These are phyloP conservation scores for Xylariaceae sp. DNA, from an alignment of 2,329 filamentous ascomycete species.

Conservation along the genomic window DNA sequence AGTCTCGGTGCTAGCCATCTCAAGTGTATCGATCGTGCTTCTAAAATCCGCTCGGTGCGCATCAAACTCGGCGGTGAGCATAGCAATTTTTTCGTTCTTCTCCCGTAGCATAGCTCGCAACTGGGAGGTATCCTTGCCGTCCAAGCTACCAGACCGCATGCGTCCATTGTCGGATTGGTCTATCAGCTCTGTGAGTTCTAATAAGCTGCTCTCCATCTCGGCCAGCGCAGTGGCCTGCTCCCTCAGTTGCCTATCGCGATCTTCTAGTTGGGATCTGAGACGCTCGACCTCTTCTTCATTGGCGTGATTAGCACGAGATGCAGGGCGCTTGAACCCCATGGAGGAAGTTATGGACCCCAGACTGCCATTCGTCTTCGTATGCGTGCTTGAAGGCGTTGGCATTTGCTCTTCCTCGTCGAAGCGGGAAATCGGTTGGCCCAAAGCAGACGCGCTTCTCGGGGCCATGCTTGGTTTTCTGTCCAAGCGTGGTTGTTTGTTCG, in stretches of 20 bases:
- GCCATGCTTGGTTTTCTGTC: constrained; percentile 48
- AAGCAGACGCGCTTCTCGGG: constrained; percentile 54
- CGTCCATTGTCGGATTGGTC: constrained; percentile 46
- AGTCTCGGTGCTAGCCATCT: constrained; percentile 92
- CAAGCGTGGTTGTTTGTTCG: constrained; percentile 48
- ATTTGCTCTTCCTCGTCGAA: constrained; percentile 55
- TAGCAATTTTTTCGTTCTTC: constrained; percentile 93
- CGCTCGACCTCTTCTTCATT: constrained; percentile 69
- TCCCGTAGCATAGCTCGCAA: constrained; percentile 79
- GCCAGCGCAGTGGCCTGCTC: constrained; percentile 77
- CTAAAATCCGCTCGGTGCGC: constrained; percentile 91
- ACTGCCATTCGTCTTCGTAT: constrained; percentile 49
- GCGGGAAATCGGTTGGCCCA: constrained; percentile 43
- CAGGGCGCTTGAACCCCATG: constrained; percentile 48
- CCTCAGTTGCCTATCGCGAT: constrained; percentile 79
- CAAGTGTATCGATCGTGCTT: constrained; percentile 92
- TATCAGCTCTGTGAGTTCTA: constrained; percentile 57
- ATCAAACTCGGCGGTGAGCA: constrained; percentile 92
- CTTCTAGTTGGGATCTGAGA: constrained; percentile 68
- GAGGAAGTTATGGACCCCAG: constrained; percentile 51
- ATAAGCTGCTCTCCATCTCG: constrained; percentile 70
- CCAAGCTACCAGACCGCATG: constrained; percentile 44
- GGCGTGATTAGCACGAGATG: constrained; percentile 41
- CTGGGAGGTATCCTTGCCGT: constrained; percentile 69
- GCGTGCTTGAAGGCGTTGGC: constrained; percentile 40